Base-by-base conservation (phyloP, 805 yeast genomes). In the Yamadazyma akitaensis region DNA sequence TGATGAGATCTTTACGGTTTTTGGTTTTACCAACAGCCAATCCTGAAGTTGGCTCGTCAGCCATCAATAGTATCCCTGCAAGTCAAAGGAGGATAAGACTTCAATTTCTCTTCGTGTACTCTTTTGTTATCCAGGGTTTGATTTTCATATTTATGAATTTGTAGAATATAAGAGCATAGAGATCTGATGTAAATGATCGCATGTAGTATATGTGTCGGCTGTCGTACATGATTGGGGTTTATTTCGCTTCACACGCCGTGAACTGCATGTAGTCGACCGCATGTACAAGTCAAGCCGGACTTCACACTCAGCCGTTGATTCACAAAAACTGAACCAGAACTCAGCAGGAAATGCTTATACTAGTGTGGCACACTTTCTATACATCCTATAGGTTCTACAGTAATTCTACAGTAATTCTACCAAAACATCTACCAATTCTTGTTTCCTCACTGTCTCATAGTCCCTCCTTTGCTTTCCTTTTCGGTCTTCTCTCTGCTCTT, bases 21-120 rank as follows among this genome's bases (percentile, higher is more conserved):
- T 77, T 84, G 50, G 80, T 86, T 16, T 75, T 86, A 46, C 90
- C 91, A 5, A 48, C 49, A 18, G 78, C 77, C 44, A 73, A 79
- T 34, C 51, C 60, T 11, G 62, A 63, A 34, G 47, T 43, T 9
- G 61, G 61, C 12, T 46, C 51, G 11, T 62, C 65, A 18, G 63
- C 65, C 26, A 71, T 73, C 46, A 80, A 79, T 43, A 80, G 79
- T 35, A 76, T 88, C 44, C 79, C 85, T 47, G 76, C 81, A 37
- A 80, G 80, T 21, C 85, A 85, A 49, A 79, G 89, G 52, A 84
- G 88, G 63, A 79, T 86, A 50, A 80, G 97, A 54, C 85, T 94
- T 49, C 96, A 92, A 59, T 92, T 87, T 62, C 70, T 92, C 53
- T 90, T 92, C 58, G 73, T 85, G 36, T 92, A 92, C 64, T 83